Evolutionary conservation across 805 yeast species (phyloP), one percentile per base, ranked within the genome.

Genomic region (Barnettozyma pratensis): DNA sequence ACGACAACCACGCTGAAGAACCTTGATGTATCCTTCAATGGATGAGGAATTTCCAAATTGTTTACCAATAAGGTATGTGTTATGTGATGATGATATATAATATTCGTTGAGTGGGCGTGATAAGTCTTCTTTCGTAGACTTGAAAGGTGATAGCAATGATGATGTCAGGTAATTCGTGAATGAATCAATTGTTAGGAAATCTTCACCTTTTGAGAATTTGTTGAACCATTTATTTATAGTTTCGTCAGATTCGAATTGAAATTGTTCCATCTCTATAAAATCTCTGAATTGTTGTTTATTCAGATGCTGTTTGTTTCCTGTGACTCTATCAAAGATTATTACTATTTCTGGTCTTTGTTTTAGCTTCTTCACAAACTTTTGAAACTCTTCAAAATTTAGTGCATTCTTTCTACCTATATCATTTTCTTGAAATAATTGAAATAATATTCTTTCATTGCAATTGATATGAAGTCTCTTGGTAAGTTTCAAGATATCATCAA

Each of bases 51-150:
- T 96, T 2, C 83, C 96, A 14, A 87, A 76, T 61, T 94, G 99
- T 37, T 94, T 74, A 0, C 99, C 99, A 29, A 82, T 66, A 4
- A 94, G 70, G 60, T 94, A 94, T 0, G 99, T 94, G 62, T 94
- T 94, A 64, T 94, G 99, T 0, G 97, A 90, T 0, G 97, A 88
- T 0, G 96, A 89, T 31, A 95, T 86, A 61, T 71, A 89, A 63
- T 95, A 94, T 57, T 91, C 92, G 60, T 81, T 87, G 36, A 94
- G 60, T 0, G 99, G 98, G 29, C 71, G 69, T 0, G 78, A 61
- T 49, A 76, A 71, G 52, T 81, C 81, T 36, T 57, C 61, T 3
- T 45, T 48, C 1, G 38, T 32, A 4, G 55, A 46, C 4, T 51
- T 53, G 25, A 61, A 48, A 41, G 67, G 58, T 0, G 67, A 52